phyloP scores from a whole-genome alignment of 495 filamentous ascomycete genomes.

The Penicillium salamii region DNA sequence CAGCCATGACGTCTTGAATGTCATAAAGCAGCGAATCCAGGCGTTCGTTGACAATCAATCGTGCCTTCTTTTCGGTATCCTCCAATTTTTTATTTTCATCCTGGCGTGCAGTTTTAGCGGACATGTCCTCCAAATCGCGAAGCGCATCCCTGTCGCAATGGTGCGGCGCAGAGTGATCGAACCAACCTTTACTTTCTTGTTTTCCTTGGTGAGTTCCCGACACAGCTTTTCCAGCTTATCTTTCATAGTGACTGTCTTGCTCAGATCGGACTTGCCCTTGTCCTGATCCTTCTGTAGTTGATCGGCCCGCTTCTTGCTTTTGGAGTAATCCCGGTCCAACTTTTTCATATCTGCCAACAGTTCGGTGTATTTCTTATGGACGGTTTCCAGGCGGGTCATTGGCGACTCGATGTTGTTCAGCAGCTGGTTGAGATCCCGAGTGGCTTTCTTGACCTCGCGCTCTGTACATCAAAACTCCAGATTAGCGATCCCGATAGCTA shows the following conservation, averaged over 20 bases:
- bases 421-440: conserved; percentile 78
- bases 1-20: conserved; percentile 76
- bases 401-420: conserved; percentile 76
- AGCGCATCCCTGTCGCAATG: neutral
- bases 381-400: conserved; percentile 72
- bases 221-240: conserved; percentile 95
- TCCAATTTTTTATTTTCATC: conserved; percentile 87
- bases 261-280: conserved; percentile 77
- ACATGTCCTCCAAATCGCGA: neutral
- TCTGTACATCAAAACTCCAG: conserved; percentile 44
- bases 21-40: conserved; percentile 71
- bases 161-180: conserved; percentile 1
- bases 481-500: conserved; percentile 17
- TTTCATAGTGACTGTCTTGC: conserved; percentile 80
- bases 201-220: conserved; percentile 88
- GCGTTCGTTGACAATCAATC: conserved; percentile 79
- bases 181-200: conserved; percentile 93
- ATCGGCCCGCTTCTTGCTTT: conserved; percentile 93
- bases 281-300: conserved; percentile 97
- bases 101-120: conserved; percentile 42
- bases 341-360: conserved; percentile 91
- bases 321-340: conserved; percentile 86
- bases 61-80: conserved; percentile 76
- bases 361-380: conserved; percentile 89
- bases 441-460: conserved; percentile 88